Conservation (phyloP, 805 yeast species). For the Myxozyma geophila region DNA sequence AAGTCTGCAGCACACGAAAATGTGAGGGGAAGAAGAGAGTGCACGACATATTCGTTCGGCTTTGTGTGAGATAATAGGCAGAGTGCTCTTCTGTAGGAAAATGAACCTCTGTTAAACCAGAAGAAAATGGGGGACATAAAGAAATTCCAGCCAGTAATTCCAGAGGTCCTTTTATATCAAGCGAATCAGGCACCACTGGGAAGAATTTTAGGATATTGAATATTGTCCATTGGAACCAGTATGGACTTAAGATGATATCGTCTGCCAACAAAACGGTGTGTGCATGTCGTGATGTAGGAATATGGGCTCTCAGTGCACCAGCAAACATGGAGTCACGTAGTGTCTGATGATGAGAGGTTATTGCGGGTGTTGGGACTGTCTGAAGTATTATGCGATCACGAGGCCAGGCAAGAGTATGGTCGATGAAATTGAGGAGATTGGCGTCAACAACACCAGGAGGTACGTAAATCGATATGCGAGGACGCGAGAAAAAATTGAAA, state of each 20-base stretch:
- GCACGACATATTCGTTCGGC: conserved; percentile 19
- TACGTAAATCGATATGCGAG: conserved; percentile 31
- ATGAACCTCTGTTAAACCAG: background rate
- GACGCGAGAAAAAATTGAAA: conserved; percentile 31
- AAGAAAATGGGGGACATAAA: conserved; percentile 14
- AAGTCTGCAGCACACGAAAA: conserved; percentile 28
- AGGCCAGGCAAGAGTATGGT: conserved; percentile 26
- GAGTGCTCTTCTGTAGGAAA: background rate
- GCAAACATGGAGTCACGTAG: conserved; percentile 18
- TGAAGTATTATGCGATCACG: conserved; percentile 28
- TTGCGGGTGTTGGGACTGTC: conserved; percentile 15
- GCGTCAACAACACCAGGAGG: conserved; percentile 34
- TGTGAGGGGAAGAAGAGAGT: conserved; percentile 28
- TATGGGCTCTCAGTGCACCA: conserved; percentile 23
- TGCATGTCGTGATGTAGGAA: conserved; percentile 28
- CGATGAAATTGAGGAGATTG: conserved; percentile 26
- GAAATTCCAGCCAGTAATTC: conserved; percentile 26
- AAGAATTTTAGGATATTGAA: conserved; percentile 15
- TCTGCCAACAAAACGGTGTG: conserved; percentile 28
- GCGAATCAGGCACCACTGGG: conserved; percentile 12
- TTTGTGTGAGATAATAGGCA: conserved; percentile 26
- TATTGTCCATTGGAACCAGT: conserved; percentile 30
- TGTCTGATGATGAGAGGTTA: conserved; percentile 1
- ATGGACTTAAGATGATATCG: conserved; percentile 22
- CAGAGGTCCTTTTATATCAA: conserved; percentile 12